Evolutionary conservation across 2,329 filamentous ascomycete genomes (phyloP).

Genomic region (Monilinia aucupariae): DNA sequence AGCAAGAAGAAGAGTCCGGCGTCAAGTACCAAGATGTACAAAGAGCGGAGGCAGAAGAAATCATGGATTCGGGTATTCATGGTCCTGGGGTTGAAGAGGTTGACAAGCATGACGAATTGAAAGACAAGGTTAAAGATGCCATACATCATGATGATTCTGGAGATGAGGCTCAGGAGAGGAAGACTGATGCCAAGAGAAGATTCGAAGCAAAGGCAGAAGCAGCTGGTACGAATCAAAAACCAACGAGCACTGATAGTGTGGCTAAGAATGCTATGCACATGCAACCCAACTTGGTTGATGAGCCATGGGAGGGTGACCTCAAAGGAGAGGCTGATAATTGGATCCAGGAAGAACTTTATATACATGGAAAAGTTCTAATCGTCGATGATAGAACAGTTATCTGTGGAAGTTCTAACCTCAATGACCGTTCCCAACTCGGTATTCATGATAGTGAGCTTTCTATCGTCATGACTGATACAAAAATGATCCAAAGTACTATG

Average conservation of each 20-base stretch:
- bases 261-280: conserved; percentile 80
- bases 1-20: conserved; percentile 74
- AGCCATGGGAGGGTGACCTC: conserved; percentile 67
- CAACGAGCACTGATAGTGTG: conserved; percentile 42
- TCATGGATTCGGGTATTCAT: conserved; percentile 72
- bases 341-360: conserved; percentile 93
- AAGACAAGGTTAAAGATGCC: conserved; percentile 40
- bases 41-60: conserved; percentile 79
- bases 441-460: conserved; percentile 87
- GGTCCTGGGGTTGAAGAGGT: conserved; percentile 43
- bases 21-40: conserved; percentile 83
- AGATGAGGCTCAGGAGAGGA: conserved; percentile 38
- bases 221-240: conserved; percentile 31
- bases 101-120: conserved; percentile 42
- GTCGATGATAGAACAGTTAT: conserved; percentile 81
- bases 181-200: conserved; percentile 44
- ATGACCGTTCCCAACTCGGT: conserved; percentile 83
- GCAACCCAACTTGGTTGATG: conserved; percentile 57
- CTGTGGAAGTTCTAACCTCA: conserved; percentile 84
- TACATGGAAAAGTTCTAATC: conserved; percentile 87
- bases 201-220: conserved; percentile 47
- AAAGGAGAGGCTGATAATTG: conserved; percentile 80
- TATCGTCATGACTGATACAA: conserved; percentile 82
- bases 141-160: conserved; percentile 33
- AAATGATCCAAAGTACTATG: conserved; percentile 67